phyloP scores from a whole-genome alignment of 306 rosid genomes.

The Begonia peltatifolia region DNA sequence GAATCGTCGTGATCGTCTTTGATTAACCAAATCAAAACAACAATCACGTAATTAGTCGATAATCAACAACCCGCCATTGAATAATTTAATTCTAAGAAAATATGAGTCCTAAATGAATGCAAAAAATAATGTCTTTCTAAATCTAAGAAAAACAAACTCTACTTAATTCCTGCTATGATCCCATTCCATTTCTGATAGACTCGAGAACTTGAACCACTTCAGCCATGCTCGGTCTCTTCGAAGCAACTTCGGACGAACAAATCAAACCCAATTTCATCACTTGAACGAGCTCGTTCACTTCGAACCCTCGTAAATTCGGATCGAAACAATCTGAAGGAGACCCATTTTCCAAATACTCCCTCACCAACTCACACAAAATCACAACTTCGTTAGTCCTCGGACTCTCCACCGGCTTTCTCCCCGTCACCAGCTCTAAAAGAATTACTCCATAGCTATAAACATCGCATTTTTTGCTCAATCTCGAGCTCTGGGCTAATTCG shows the following conservation, averaged over 20 bases:
- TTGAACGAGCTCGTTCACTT: slow-evolving; percentile 81
- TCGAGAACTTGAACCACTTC: slow-evolving; percentile 97
- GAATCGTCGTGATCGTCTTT: too few species aligned
- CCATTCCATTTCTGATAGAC: slow-evolving; percentile 82
- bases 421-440: slow-evolving; percentile 89
- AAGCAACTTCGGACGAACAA: slow-evolving; percentile 80
- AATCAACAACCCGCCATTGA: too few species aligned
- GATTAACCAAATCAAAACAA: too few species aligned
- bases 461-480: slow-evolving; percentile 87
- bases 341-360: slow-evolving; percentile 59
- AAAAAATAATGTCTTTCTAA: slow-evolving; percentile 1
- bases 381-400: slow-evolving; percentile 66
- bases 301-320: slow-evolving; percentile 51
- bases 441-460: slow-evolving; percentile 88
- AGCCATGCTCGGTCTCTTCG: slow-evolving; percentile 93
- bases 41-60: too few species aligned
- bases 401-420: slow-evolving; percentile 97
- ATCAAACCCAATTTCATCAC: slow-evolving; percentile 84
- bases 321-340: slow-evolving; percentile 81
- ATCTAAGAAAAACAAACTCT: slow-evolving; percentile 3
- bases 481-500: slow-evolving; percentile 80
- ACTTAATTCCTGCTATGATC: slow-evolving; percentile 16
- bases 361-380: slow-evolving; percentile 80
- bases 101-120: neutral
- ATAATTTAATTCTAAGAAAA: too few species aligned